A percentile compares a stretch with the other conserved stretches of the same genome.
Evolutionary conservation across 768 basidiomycete species (phyloP).

Genomic region (Gloeostereum incarnatum): DNA sequence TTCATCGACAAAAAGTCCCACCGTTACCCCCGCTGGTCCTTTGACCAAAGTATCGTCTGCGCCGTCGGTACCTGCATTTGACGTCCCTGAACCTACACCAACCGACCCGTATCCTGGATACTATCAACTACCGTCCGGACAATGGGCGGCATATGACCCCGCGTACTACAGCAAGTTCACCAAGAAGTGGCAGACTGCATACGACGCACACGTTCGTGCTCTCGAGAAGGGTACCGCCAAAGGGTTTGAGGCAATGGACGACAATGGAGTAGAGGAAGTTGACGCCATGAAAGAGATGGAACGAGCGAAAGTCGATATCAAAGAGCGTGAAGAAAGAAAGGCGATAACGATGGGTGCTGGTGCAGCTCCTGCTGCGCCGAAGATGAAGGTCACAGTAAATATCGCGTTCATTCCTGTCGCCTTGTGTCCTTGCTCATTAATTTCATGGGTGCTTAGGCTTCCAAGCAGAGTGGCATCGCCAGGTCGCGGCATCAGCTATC

Average conservation of each 20-base stretch:
- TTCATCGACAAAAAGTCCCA: slow-evolving; percentile 10
- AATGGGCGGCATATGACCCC: slow-evolving; percentile 69
- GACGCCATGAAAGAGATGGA: slow-evolving; percentile 73
- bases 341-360: slow-evolving; percentile 55
- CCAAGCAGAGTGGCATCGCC: slow-evolving; percentile 63
- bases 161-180: slow-evolving; percentile 60
- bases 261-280: slow-evolving; percentile 44
- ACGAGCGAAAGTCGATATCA: slow-evolving; percentile 60
- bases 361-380: slow-evolving; percentile 53
- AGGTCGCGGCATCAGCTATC: slow-evolving; percentile 71
- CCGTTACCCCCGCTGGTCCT: slow-evolving; percentile 8
- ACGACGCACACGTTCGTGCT: slow-evolving; percentile 62
- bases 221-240: slow-evolving; percentile 59
- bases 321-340: slow-evolving; percentile 71
- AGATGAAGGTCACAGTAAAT: slow-evolving; percentile 75
- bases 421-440: background rate
- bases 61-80: slow-evolving; percentile 56
- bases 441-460: slow-evolving; percentile 48
- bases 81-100: slow-evolving; percentile 65
- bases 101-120: slow-evolving; percentile 81
- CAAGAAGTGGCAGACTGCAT: slow-evolving; percentile 66
- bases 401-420: background rate
- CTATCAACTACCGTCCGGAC: slow-evolving; percentile 74
- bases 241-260: slow-evolving; percentile 61
- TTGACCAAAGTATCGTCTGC: slow-evolving; percentile 48